Evolutionary conservation across 495 filamentous ascomycete species (phyloP).

Genomic region (Melanomma pulvis-pyrius): DNA sequence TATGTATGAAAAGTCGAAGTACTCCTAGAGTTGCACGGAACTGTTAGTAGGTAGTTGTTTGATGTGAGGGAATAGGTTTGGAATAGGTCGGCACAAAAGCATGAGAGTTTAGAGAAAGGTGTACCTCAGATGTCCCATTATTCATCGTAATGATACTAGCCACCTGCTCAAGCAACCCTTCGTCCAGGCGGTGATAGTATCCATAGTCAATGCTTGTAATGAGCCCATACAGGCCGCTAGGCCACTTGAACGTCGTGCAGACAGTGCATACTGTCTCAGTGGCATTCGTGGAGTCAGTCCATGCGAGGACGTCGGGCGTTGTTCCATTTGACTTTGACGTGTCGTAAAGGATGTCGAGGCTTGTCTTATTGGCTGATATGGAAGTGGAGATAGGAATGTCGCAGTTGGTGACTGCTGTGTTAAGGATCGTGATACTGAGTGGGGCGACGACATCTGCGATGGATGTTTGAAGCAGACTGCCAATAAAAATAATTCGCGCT

Average conservation of each 20-base stretch:
- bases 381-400: neutral
- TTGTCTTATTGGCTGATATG: neutral
- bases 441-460: neutral
- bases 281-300: slow-evolving; percentile 4
- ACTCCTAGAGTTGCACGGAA: too few relatives aligned
- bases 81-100: too few relatives aligned
- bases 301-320: neutral
- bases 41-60: neutral
- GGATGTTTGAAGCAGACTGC: neutral
- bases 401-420: neutral
- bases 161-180: slow-evolving; percentile 5
- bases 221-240: neutral
- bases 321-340: neutral
- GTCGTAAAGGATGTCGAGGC: slow-evolving; percentile 1
- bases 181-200: slow-evolving; percentile 2
- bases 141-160: neutral
- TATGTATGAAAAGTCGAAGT: slow-evolving; percentile 3
- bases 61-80: too few relatives aligned
- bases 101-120: too few relatives aligned
- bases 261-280: neutral
- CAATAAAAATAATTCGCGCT: neutral
- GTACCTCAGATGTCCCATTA: neutral
- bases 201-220: slow-evolving; percentile 5
- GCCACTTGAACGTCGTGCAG: neutral
- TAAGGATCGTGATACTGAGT: slow-evolving; percentile 1